Conservation (phyloP, 192 early-diverging fungal genomes). For the Backusella luteola region DNA sequence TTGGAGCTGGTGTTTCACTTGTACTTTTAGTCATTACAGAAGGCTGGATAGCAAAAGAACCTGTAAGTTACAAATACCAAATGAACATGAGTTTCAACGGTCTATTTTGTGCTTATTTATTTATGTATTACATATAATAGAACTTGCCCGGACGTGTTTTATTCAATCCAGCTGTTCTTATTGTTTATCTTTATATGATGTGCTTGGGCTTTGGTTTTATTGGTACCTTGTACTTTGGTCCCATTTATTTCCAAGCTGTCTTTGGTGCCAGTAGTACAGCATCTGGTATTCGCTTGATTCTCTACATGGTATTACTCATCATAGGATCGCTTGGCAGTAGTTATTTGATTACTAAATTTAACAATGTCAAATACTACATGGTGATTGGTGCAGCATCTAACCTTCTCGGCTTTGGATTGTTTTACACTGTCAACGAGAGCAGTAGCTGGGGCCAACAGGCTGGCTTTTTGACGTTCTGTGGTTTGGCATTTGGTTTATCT, state of each 20-base stretch:
- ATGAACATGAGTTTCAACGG: no score
- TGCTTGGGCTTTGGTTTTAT: slow-evolving; percentile 56
- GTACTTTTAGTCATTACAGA: slow-evolving; percentile 47
- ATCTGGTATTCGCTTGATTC: slow-evolving; percentile 63
- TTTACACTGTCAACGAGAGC: slow-evolving; percentile 49
- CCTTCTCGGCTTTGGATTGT: slow-evolving; percentile 55
- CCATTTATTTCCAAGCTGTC: slow-evolving; percentile 66
- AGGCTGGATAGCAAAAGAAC: slow-evolving; percentile 56
- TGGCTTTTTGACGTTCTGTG: slow-evolving; percentile 50
- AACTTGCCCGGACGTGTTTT: slow-evolving; percentile 24
- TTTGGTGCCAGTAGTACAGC: slow-evolving; percentile 49
- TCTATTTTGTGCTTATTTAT: not conserved
- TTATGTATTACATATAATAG: slow-evolving; percentile 4
- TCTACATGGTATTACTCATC: slow-evolving; percentile 54
- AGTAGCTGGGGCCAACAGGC: slow-evolving; percentile 48
- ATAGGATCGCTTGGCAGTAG: slow-evolving; percentile 55
- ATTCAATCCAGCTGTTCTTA: slow-evolving; percentile 45
- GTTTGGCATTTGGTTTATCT: slow-evolving; percentile 46
- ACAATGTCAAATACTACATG: slow-evolving; percentile 47
- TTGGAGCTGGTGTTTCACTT: slow-evolving; percentile 33
- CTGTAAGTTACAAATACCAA: slow-evolving; percentile 35
- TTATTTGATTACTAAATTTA: slow-evolving; percentile 53
- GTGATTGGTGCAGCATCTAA: slow-evolving; percentile 51
- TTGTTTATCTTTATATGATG: slow-evolving; percentile 47
- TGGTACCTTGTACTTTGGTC: slow-evolving; percentile 60